Conservation (phyloP, 2,329 filamentous ascomycete species). For the Fusarium sp. region DNA sequence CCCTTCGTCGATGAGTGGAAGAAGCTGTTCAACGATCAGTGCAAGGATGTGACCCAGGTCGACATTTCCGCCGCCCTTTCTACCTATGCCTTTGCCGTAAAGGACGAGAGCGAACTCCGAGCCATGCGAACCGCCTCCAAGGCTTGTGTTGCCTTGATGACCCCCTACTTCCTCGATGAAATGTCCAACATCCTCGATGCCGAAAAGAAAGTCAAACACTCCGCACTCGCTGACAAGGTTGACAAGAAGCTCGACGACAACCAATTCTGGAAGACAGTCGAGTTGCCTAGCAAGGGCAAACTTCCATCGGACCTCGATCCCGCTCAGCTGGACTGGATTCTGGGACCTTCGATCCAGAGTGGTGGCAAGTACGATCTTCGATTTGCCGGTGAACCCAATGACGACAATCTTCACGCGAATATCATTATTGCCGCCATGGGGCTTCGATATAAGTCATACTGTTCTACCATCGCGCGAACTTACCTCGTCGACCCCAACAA, state of each 20-base stretch:
- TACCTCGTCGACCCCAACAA: constrained; percentile 98
- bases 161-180: constrained; percentile 96
- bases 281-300: constrained; percentile 76
- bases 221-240: constrained; percentile 84
- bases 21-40: constrained; percentile 78
- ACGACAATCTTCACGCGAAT: constrained; percentile 85
- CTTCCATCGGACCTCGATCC: constrained; percentile 88
- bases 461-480: constrained; percentile 89
- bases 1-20: constrained; percentile 98
- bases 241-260: constrained; percentile 90
- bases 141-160: constrained; percentile 93
- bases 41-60: constrained; percentile 87
- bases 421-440: constrained; percentile 94
- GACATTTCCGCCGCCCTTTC: constrained; percentile 88
- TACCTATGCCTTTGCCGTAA: constrained; percentile 84
- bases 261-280: constrained; percentile 89
- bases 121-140: constrained; percentile 94
- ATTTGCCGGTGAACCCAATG: constrained; percentile 80
- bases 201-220: constrained; percentile 97
- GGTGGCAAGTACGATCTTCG: constrained; percentile 95
- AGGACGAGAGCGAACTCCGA: constrained; percentile 93
- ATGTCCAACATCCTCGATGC: constrained; percentile 97
- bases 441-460: constrained; percentile 94
- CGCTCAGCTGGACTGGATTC: constrained; percentile 90
- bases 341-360: constrained; percentile 91